Evolutionary conservation across 192 early-diverging fungal species (phyloP).

Genomic region (Gonapodya prolifera): DNA sequence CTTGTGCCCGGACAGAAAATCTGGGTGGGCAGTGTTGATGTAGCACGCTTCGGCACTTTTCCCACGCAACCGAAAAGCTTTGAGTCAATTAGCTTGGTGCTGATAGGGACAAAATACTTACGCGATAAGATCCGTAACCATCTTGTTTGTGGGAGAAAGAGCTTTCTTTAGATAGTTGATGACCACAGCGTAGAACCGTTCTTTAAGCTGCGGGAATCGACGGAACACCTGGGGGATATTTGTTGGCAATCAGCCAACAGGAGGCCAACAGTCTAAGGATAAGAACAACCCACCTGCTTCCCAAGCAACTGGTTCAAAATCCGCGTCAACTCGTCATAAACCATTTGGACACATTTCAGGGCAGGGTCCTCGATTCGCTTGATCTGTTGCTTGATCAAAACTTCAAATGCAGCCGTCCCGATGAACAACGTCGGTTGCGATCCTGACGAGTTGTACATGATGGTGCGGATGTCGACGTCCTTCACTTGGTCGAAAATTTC

Average conservation of each 20-base stretch:
- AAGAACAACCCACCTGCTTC: constrained; percentile 50
- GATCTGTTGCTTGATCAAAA: constrained; percentile 98
- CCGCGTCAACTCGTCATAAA: constrained; percentile 95
- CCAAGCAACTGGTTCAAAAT: constrained; percentile 85
- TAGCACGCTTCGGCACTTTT: constrained; percentile 83
- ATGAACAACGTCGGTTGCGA: constrained; percentile 97
- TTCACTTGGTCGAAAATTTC: constrained; percentile 99
- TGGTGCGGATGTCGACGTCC: constrained; percentile 96
- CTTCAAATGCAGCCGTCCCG: constrained; percentile 93
- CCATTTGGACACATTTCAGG: constrained; percentile 86
- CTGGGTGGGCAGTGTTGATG: constrained; percentile 97
- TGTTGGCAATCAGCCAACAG: background rate
- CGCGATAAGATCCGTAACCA: constrained; percentile 82
- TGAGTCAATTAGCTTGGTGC: background rate
- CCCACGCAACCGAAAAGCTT: background rate
- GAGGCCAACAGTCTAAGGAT: background rate
- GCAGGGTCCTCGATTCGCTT: constrained; percentile 94
- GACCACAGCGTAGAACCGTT: constrained; percentile 86
- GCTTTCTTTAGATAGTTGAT: constrained; percentile 88
- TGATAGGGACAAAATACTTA: constrained; percentile 21
- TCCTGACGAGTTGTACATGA: constrained; percentile 96
- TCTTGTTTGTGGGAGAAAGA: constrained; percentile 82
- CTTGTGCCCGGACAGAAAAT: constrained; percentile 94
- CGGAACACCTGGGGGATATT: constrained; percentile 53
- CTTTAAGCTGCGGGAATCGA: constrained; percentile 90